phyloP scores from a whole-genome alignment of 805 yeast species.

The Hanseniaspora mollemarum region DNA sequence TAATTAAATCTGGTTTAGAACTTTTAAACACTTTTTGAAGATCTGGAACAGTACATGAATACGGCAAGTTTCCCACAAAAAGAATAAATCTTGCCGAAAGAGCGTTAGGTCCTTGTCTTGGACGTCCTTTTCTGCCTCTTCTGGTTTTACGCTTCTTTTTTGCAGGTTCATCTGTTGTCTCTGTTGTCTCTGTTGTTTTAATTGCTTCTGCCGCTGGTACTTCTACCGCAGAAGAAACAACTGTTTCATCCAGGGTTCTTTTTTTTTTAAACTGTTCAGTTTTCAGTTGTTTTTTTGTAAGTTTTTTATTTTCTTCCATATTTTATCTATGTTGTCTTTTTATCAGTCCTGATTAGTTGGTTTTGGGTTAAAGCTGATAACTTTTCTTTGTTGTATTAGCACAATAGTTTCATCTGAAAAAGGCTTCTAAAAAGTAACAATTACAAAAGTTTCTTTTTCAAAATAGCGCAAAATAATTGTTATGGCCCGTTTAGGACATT shows the following conservation, averaged over 20 bases:
- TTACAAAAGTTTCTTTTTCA: no score
- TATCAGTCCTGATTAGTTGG: background rate
- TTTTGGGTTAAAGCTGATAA: no score
- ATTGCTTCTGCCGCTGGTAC: slow-evolving; percentile 16
- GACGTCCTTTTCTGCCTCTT: slow-evolving; percentile 58
- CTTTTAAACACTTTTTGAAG: slow-evolving; percentile 61
- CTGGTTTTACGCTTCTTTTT: slow-evolving; percentile 64
- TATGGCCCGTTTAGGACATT: no score
- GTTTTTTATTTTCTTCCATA: slow-evolving; percentile 25
- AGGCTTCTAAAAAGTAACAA: no score
- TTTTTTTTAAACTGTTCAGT: slow-evolving; percentile 29
- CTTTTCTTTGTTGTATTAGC: no score
- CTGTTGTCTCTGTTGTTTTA: slow-evolving; percentile 18
- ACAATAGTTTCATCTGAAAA: no score
- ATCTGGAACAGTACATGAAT: slow-evolving; percentile 50
- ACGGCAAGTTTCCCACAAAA: slow-evolving; percentile 86
- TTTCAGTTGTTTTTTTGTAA: slow-evolving; percentile 31
- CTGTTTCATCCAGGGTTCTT: slow-evolving; percentile 18
- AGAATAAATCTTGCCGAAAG: slow-evolving; percentile 53
- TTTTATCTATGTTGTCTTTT: no score
- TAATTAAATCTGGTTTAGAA: slow-evolving; percentile 58
- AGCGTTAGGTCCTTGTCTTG: slow-evolving; percentile 39
- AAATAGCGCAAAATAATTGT: no score
- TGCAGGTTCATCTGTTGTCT: slow-evolving; percentile 26
- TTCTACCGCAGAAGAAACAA: slow-evolving; percentile 25